Evolutionary conservation across 345 rosid genomes (phyloP).

Genomic region (Capsella bursapastoris): DNA sequence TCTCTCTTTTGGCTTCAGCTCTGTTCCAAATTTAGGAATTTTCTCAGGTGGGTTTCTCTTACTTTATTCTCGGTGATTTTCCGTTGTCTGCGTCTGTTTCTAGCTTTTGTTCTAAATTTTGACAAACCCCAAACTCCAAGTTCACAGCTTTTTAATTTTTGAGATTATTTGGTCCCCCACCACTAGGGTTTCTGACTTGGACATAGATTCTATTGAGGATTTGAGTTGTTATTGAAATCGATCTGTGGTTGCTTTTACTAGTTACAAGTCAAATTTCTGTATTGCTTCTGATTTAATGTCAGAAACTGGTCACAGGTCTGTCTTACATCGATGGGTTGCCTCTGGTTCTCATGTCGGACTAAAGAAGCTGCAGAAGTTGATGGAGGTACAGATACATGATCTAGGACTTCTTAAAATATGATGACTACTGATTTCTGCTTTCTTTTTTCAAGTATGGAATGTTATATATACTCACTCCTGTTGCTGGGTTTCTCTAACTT

Average conservation of each 20-base stretch:
- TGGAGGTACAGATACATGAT: constrained; percentile 57
- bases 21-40: constrained; percentile 5
- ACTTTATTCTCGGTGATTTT: background rate
- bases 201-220: background rate
- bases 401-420: background rate
- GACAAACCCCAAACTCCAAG: constrained; percentile 27
- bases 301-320: constrained; percentile 39
- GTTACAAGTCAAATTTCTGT: constrained; percentile 23
- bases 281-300: constrained; percentile 1
- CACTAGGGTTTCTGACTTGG: constrained; percentile 15
- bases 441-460: constrained; percentile 4
- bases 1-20: constrained; percentile 15
- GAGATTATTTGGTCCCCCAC: background rate
- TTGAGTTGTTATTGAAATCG: constrained; percentile 15
- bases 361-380: constrained; percentile 50
- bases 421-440: background rate
- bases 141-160: constrained; percentile 20
- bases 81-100: constrained; percentile 10
- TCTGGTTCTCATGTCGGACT: constrained; percentile 52
- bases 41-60: constrained; percentile 41
- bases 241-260: constrained; percentile 10
- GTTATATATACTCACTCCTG: background rate
- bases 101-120: constrained; percentile 15
- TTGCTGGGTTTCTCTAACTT: constrained; percentile 30
- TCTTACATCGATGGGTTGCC: constrained; percentile 62